Percentiles rank a stretch among this genome's conserved stretches.
Conservation (phyloP, 495 filamentous ascomycete genomes). For the Jackrogersella minutella region DNA sequence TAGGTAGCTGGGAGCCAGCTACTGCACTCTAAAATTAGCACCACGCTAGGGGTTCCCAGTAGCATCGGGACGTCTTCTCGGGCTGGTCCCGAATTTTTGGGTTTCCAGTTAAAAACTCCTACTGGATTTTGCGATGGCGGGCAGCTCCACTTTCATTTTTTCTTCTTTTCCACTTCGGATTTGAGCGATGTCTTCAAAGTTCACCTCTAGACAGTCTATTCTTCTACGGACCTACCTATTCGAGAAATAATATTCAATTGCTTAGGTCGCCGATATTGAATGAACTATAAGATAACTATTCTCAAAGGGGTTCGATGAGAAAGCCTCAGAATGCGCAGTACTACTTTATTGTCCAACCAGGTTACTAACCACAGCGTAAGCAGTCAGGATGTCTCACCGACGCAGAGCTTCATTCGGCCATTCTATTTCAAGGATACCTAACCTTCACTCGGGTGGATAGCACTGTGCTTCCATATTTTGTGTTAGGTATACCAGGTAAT, state of each 20-base stretch:
- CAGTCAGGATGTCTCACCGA: constrained; percentile 11
- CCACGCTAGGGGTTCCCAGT: too few species aligned
- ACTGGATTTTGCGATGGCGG: constrained; percentile 20
- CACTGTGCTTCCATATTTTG: background rate
- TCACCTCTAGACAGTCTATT: background rate
- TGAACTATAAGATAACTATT: constrained; percentile 6
- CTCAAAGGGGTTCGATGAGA: constrained; percentile 4
- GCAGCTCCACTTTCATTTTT: constrained; percentile 13
- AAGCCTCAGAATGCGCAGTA: constrained; percentile 1
- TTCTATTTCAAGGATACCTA: background rate
- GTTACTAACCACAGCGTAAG: background rate
- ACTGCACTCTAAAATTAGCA: background rate
- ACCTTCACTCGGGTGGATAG: background rate
- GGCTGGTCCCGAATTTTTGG: constrained; percentile 9
- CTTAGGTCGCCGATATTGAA: constrained; percentile 18
- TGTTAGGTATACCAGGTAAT: background rate
- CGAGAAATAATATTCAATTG: constrained; percentile 2
- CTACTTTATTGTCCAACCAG: constrained; percentile 21
- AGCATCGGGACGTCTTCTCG: background rate
- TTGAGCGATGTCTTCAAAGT: constrained; percentile 17
- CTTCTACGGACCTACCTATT: constrained; percentile 16
- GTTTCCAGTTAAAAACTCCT: too few species aligned
- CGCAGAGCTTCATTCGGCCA: too few species aligned
- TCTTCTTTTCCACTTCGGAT: constrained; percentile 11
- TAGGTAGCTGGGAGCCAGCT: background rate